Base-by-base conservation (phyloP, 345 rosid genomes). In the Lumnitzera racemosa region DNA sequence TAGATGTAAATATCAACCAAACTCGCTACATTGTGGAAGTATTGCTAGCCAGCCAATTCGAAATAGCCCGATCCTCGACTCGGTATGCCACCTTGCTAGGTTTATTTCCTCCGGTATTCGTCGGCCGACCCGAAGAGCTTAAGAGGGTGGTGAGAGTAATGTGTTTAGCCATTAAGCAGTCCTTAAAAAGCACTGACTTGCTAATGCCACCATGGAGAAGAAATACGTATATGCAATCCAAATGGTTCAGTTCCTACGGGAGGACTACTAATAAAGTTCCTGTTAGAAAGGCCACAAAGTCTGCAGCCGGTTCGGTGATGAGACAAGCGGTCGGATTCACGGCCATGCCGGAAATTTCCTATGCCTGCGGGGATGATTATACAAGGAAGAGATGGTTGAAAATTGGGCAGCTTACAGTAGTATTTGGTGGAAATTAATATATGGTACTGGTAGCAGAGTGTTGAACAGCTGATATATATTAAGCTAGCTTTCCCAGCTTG, bases 141-240 rank as follows among this genome's bases (percentile, higher is more conserved):
- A 88, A 80, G 81, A 63, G 80, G 67, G 46, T 88, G 0, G 85
- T 81, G 74, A 84, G 83, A 64, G 51, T 88, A 27, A 88, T 94
- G 89, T 81, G 92, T 70, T 71, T 51, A 1, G 88, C 79, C 1
- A 72, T 81, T 0, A 80, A 76, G 57, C 65, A 66, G 63, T 86
- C 97, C 10, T 70, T 94, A 78, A 88, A 79, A 56, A 68, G 63
- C 53, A 66, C 50, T 8, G 73, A 55, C 23, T 58, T 90, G 79
- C 58, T 57, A 2, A 65, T 84, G 58, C 89, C 99, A 0, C 99
- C 99, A 0, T 94, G 99, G 99, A 84, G 99, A 67, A 83, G 86
- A 55, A 75, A 76, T 10, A 75, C 80, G 15, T 90, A 84, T 65
- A 67, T 88, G 95, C 89, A 83, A 59, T 80, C 83, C 31, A 94